These are phyloP conservation scores for Stevia rebaudiana DNA, from an alignment of 140 eudicot genomes.

Conservation along the genomic window DNA sequence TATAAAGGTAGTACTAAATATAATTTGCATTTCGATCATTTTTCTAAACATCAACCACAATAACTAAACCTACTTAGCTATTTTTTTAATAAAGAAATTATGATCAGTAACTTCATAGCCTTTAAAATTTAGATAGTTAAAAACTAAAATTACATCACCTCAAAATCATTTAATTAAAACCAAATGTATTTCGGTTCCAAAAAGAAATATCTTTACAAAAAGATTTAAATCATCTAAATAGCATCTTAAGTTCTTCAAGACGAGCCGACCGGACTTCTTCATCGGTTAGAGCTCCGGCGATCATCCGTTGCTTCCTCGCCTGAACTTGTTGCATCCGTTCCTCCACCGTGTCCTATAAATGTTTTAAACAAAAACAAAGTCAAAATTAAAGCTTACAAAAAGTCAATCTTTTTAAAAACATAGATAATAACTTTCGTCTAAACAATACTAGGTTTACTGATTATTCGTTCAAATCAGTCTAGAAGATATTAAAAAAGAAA, in stretches of 20 bases:
- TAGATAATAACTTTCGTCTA: not conserved
- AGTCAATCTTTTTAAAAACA: conserved; percentile 10
- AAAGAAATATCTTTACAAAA: not conserved
- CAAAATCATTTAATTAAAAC: not conserved
- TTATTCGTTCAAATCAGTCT: not conserved
- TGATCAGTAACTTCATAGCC: too few relatives aligned
- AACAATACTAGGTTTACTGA: not conserved
- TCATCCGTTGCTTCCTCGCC: conserved; percentile 76
- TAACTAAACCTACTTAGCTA: too few relatives aligned
- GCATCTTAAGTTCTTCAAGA: conserved; percentile 79
- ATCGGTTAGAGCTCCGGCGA: conserved; percentile 77
- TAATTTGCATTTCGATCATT: too few relatives aligned
- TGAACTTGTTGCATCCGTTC: conserved; percentile 85
- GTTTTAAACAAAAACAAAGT: not conserved
- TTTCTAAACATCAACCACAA: too few relatives aligned
- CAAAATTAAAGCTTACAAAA: not conserved
- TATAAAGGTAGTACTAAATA: too few relatives aligned
- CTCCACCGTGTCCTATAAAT: conserved; percentile 59
- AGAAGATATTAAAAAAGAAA: not conserved
- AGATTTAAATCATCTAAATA: conserved; percentile 36
- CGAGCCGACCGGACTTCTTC: conserved; percentile 80
- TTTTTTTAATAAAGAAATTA: too few relatives aligned
- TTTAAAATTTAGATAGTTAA: too few relatives aligned
- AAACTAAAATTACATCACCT: not conserved
- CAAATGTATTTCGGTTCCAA: not conserved